phyloP scores from a whole-genome alignment of 2,329 filamentous ascomycete species.

The Colletotrichum cuscutae region DNA sequence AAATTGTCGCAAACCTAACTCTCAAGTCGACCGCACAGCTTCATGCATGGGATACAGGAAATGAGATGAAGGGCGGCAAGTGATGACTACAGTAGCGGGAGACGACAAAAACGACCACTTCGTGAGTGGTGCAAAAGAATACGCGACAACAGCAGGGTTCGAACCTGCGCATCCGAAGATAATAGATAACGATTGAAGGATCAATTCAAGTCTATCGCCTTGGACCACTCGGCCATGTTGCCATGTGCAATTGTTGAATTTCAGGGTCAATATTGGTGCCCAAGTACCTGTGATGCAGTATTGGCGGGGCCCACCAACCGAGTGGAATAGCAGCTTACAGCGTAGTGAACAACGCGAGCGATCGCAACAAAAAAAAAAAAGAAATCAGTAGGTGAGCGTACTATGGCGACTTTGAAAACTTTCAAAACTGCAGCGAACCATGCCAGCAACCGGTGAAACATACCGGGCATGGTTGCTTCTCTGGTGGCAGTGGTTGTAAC shows the following conservation, averaged over 20 bases:
- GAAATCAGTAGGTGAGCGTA: background rate
- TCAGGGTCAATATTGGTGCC: rapidly evolving
- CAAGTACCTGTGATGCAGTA: rapidly evolving
- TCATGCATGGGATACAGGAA: background rate
- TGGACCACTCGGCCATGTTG: conserved; percentile 35
- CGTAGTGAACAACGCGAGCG: background rate
- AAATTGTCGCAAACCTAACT: background rate
- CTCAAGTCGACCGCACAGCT: background rate
- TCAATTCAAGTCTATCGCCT: conserved; percentile 33
- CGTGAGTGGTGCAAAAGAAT: background rate
- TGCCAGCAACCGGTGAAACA: background rate
- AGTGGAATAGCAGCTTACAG: background rate
- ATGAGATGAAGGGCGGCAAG: background rate
- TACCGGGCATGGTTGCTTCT: too few species aligned
- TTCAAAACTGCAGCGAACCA: background rate
- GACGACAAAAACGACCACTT: background rate
- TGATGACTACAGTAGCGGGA: background rate
- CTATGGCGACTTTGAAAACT: background rate
- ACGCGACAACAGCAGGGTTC: conserved; percentile 35
- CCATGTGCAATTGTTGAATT: background rate
- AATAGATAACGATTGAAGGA: conserved; percentile 19
- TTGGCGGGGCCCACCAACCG: background rate
- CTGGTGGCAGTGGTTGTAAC: background rate
- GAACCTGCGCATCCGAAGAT: conserved; percentile 34
- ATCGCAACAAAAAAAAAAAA: background rate